Evolutionary conservation across 257 asterid species (phyloP), one percentile per base, ranked within the genome.

Genomic region (Ophiorrhiza pumila): DNA sequence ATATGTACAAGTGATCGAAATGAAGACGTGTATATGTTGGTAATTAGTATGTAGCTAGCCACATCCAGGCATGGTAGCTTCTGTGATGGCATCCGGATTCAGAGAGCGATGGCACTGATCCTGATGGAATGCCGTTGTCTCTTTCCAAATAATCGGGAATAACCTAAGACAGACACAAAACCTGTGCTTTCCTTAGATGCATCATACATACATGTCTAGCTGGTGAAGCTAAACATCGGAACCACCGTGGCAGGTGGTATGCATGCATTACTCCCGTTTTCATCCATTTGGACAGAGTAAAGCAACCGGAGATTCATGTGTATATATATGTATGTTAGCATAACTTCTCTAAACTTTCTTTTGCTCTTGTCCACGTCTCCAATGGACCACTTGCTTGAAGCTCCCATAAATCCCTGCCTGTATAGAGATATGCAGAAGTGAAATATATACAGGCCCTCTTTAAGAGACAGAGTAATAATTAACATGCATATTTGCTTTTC

Each of bases 401-500:
- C 85, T 83, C 55, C 84, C 85, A 69, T 71, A 91, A 23, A 91
- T 81, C 52, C 86, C 86, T 13, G 66, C 87, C 96, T 89, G 86
- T 3, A 67, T 11, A 20, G 4, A 56, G 23, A 9, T 8, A 23
- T 65, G 20, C 37, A 20, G 25, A n/a, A n/a, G n/a, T n/a, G n/a
- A n/a, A n/a, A n/a, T n/a, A n/a, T n/a, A n/a, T n/a, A n/a, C n/a
- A n/a, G n/a, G n/a, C n/a, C n/a, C n/a, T n/a, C n/a, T n/a, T n/a
- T n/a, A n/a, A n/a, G n/a, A n/a, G n/a, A n/a, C n/a, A n/a, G n/a
- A n/a, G n/a, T n/a, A n/a, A n/a, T n/a, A n/a, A n/a, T n/a, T n/a
- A n/a, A n/a, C n/a, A n/a, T 50, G 57, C 57, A 50, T n/a, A 17
- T 55, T 55, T 9, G 32, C 11, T 56, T 32, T 25, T 35, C 4